Evolutionary conservation across 2,329 filamentous ascomycete species (phyloP), one percentile per base, ranked within the genome.

Genomic region (Paraphoma sp.): DNA sequence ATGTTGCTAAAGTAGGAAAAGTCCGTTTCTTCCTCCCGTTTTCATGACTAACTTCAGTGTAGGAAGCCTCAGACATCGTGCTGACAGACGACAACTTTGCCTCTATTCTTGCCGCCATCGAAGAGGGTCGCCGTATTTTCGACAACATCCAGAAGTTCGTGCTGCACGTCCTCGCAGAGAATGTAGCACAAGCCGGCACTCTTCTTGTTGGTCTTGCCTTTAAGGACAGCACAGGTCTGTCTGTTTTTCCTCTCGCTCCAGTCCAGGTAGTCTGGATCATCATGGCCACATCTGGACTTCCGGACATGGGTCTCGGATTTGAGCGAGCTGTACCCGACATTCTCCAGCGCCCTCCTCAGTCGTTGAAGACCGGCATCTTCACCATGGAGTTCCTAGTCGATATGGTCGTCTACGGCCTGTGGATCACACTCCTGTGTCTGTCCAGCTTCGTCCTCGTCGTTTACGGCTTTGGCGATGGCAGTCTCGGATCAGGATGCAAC

Each of bases 241-340:
- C 92, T 0, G 92, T 96, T 9, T 96, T 96, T 75, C 93, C 92
- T 4, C 86, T 96, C 44, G 87, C 91, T 0, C 92, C 93, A 0
- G 87, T 96, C 10, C 89, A 96, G 68, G 94, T 96, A 60, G 85
- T 97, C 56, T 97, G 92, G 92, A 92, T 97, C 75, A 96, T 96
- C 77, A 94, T 96, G 90, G 85, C 95, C 53, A 97, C 93, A 0
- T 94, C 91, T 41, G 91, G 58, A 8, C 42, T 64, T 36, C 92
- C 92, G 1, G 93, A 93, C 56, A 95, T 97, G 80, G 93, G 92
- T 43, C 85, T 97, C 1, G 92, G 92, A 17, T 89, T 92, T 64
- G 92, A 96, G 76, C 80, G 83, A 44, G 91, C 91, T 0, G 86
- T 88, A 0, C 83, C 86, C 1, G 90, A 94, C 70, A 88, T 96